phyloP scores from a whole-genome alignment of 164 flowering plant genomes.

The Euptelea pleiosperma region DNA sequence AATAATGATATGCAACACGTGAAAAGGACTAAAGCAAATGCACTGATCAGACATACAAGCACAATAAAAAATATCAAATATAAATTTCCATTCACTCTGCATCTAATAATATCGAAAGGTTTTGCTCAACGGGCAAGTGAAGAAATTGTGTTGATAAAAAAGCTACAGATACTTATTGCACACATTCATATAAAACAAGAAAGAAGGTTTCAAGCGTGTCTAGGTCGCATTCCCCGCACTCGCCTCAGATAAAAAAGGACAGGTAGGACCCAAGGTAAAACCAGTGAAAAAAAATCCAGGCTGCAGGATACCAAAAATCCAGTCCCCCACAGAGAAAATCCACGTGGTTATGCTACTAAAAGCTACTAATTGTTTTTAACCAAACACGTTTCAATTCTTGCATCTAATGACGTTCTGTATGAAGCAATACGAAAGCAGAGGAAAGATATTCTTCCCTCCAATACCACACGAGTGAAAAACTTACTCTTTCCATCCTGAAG shows the following conservation, averaged over 20 bases:
- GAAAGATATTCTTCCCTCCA: slow-evolving; percentile 27
- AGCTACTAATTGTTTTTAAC: slow-evolving; percentile 25
- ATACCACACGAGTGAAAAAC: slow-evolving; percentile 35
- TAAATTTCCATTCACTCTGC: neutral
- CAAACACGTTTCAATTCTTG: slow-evolving; percentile 31
- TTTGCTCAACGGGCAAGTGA: neutral
- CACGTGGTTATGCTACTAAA: slow-evolving; percentile 23
- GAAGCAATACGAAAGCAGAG: slow-evolving; percentile 26
- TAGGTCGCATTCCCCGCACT: slow-evolving; percentile 11
- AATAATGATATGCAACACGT: too few relatives aligned
- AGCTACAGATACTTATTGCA: slow-evolving; percentile 6
- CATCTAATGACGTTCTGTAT: slow-evolving; percentile 31
- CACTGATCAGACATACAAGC: too few relatives aligned
- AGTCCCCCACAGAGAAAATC: slow-evolving; percentile 23
- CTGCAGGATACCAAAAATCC: slow-evolving; percentile 17
- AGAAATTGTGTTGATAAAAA: too few relatives aligned
- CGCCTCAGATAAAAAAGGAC: slow-evolving; percentile 8
- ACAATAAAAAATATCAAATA: too few relatives aligned
- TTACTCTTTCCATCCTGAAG: slow-evolving; percentile 42
- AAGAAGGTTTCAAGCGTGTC: slow-evolving; percentile 18
- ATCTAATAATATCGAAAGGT: neutral
- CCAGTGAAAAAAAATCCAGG: slow-evolving; percentile 16
- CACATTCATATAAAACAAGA: slow-evolving; percentile 16
- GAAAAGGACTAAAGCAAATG: too few relatives aligned
- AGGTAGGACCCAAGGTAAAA: slow-evolving; percentile 2